phyloP scores from a whole-genome alignment of 2,329 filamentous ascomycete genomes.

The Aureobasidium subglaciale region DNA sequence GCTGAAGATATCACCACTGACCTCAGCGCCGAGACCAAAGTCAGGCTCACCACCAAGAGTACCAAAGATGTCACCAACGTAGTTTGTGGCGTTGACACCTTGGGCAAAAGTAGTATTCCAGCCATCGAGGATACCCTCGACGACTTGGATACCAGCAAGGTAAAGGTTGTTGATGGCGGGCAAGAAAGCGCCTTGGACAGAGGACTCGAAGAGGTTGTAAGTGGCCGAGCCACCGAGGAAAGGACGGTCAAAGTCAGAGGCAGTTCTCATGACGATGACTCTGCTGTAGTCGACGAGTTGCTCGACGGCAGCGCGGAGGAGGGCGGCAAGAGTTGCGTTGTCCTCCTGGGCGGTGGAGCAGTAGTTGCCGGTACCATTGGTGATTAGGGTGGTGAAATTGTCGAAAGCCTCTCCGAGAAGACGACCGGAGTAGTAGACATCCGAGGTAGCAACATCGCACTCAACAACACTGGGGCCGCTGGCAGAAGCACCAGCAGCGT shows the following conservation, averaged over 20 bases:
- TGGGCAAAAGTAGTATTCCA: conserved; percentile 54
- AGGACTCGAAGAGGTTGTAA: conserved; percentile 52
- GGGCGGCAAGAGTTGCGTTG: conserved; percentile 59
- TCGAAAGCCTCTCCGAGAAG: conserved; percentile 57
- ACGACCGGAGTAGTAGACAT: conserved; percentile 63
- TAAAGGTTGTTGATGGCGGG: conserved; percentile 61
- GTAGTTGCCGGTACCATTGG: conserved; percentile 61
- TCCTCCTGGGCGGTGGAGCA: conserved; percentile 69
- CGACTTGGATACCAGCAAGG: conserved; percentile 56
- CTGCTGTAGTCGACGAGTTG: conserved; percentile 58
- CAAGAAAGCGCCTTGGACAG: conserved; percentile 55
- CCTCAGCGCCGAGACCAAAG: conserved; percentile 51
- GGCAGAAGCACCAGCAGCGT: conserved; percentile 39
- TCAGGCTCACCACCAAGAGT: conserved; percentile 59
- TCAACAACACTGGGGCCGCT: conserved; percentile 49
- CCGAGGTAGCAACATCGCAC: conserved; percentile 63
- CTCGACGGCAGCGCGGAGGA: conserved; percentile 52
- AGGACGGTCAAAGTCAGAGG: conserved; percentile 65
- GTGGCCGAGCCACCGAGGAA: conserved; percentile 50
- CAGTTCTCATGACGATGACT: conserved; percentile 62
- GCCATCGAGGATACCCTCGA: conserved; percentile 53
- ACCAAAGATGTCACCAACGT: conserved; percentile 62
- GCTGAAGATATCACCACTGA: conserved; percentile 17
- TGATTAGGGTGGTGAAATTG: conserved; percentile 56
- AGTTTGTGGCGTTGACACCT: conserved; percentile 56